Evolutionary conservation across 2,329 filamentous ascomycete genomes (phyloP), one percentile per base, ranked within the genome.

Genomic region (Ophiosphaerella korrae): DNA sequence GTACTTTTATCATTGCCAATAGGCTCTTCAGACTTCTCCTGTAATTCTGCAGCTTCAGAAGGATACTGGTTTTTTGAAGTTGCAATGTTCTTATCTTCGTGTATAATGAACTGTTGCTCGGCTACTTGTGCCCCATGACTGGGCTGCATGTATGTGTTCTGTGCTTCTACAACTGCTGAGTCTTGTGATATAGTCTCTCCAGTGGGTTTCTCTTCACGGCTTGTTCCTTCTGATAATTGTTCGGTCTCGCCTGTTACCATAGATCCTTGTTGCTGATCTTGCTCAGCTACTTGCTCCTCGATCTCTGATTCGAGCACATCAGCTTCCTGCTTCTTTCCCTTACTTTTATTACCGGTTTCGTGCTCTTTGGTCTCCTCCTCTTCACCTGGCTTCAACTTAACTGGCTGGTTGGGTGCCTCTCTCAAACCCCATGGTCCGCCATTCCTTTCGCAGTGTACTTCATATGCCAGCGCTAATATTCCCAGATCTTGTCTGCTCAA

Each of bases 391-490:
- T 52, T 68, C 35, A 93, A 93, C 48, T 92, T 69, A 1, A 82
- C 74, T 73, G 92, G 92, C 72, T 96, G 92, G 1, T 87, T 88
- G 0, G 93, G 93, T 3, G 84, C 82, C 50, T 83, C 89, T 55
- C 92, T 82, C 72, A 97, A 68, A 52, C 92, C 84, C 88, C 90
- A 96, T 70, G 96, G 87, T 2, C 92, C 92, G n/a, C 87, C 85
- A 70, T 96, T 95, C 51, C 87, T 81, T 78, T 97, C 92, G 65
- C 90, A 89, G 66, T 97, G 93, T n/a, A 97, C 72, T 72, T 99
- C 94, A 72, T 97, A 97, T 1, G 91, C 89, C 48, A 99, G 78
- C 7, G 93, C 94, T 67, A 97, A 79, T 35, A 99, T 83, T 62
- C 95, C 89, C 53, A 97, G 79, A 85, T 99, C 94, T 1, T 92